Conservation (phyloP, 768 basidiomycete genomes). For the Wakefieldia striispora region DNA sequence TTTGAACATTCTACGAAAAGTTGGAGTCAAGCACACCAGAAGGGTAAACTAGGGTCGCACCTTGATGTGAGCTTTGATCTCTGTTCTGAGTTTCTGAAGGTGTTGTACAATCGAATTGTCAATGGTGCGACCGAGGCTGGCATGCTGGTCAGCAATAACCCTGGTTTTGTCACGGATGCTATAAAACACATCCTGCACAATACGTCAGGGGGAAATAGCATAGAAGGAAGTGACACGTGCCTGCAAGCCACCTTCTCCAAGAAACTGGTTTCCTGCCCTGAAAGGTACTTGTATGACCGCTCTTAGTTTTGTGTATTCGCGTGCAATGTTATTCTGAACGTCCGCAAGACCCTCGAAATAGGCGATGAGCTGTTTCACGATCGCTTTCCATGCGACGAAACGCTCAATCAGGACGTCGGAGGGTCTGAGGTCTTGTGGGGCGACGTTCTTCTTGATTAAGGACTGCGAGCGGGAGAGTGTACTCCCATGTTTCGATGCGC, state of each 20-base stretch:
- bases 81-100: slow-evolving; percentile 87
- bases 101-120: slow-evolving; percentile 98
- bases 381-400: slow-evolving; percentile 92
- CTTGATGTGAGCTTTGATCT: slow-evolving; percentile 98
- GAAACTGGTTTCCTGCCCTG: slow-evolving; percentile 91
- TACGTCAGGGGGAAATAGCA: not conserved
- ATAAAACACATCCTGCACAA: slow-evolving; percentile 81
- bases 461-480: slow-evolving; percentile 78
- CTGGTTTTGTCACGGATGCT: slow-evolving; percentile 91
- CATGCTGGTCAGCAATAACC: slow-evolving; percentile 91
- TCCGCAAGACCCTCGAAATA: slow-evolving; percentile 72
- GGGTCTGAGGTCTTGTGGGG: slow-evolving; percentile 85
- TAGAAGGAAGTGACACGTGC: slow-evolving; percentile 33
- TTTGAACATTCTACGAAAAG: slow-evolving; percentile 76
- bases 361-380: slow-evolving; percentile 92
- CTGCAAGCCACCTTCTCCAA: slow-evolving; percentile 96
- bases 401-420: slow-evolving; percentile 97
- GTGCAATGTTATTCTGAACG: slow-evolving; percentile 92
- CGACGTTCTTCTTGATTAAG: slow-evolving; percentile 93
- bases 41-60: slow-evolving; percentile 33
- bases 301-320: slow-evolving; percentile 89
- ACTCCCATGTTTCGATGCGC: slow-evolving; percentile 61
- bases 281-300: slow-evolving; percentile 98
- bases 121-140: slow-evolving; percentile 93
- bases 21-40: not conserved